Evolutionary conservation across 2,329 filamentous ascomycete species (phyloP), one percentile per base, ranked within the genome.

Genomic region (Alternaria metachromatica): DNA sequence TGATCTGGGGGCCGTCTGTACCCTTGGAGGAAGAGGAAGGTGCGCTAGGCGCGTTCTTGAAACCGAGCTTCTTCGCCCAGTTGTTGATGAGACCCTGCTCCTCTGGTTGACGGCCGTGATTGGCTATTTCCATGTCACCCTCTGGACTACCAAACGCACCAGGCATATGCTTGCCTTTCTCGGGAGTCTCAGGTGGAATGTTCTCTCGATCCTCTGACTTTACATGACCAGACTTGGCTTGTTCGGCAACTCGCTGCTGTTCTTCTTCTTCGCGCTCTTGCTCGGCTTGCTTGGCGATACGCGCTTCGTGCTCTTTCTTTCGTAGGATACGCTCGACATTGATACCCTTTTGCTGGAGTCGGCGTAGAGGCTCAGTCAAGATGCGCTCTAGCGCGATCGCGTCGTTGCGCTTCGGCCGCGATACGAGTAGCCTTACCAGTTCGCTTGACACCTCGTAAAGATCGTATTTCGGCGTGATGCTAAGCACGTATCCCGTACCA

Each of bases 241-340:
- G 70, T 55, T 80, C 77, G 6, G 62, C 66, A 13, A 69, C 68
- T n/a, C 81, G 82, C 63, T 86, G 83, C 65, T 83, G 82, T 67
- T 87, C 87, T 70, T 90, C 87, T 60, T 88, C 86, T 21, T 94
- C 88, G 33, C 85, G 86, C 74, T 88, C 87, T 68, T 90, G 88
- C 74, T 97, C 93, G 73, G 90, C 90, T 73, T 91, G 89, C 75
- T 97, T 94, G 0, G 93, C 94, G 68, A 98, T 89, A 56, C 92
- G 88, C 6, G 93, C 92, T 79, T 98, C 94, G 3, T 92, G 92
- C 20, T 92, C 93, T 82, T 96, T 96, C 58, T 91, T 91, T 41
- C 93, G 89, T 21, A 99, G 85, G 66, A 99, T 98, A 54, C 96
- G 91, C 75, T 97, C 93, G 43, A 99, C 96, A 70, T 99, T 98